phyloP scores from a whole-genome alignment of 192 early-diverging fungal species.

The Entophlyctis helioformis region DNA sequence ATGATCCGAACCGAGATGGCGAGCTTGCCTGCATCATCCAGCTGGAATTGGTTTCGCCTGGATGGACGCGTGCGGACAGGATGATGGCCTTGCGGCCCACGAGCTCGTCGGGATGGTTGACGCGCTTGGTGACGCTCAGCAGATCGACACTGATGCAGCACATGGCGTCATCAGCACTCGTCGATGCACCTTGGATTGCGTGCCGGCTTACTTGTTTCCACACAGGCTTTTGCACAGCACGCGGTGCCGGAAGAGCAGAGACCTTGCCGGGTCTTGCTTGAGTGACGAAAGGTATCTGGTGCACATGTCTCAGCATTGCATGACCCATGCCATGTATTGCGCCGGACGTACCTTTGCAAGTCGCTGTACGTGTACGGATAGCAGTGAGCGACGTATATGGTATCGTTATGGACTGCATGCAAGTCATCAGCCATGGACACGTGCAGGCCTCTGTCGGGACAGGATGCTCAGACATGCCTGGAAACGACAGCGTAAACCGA shows the following conservation, averaged over 20 bases:
- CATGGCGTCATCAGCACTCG: too few species aligned
- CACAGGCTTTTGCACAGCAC: constrained; percentile 18
- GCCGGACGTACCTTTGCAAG: constrained; percentile 18
- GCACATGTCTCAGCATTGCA: background rate
- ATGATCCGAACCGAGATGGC: background rate
- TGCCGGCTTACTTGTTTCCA: constrained; percentile 27
- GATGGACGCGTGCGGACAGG: constrained; percentile 26
- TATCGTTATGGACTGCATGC: too few species aligned
- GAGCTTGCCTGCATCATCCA: constrained; percentile 17
- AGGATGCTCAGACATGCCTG: background rate
- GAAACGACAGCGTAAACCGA: constrained; percentile 15
- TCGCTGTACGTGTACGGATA: constrained; percentile 32
- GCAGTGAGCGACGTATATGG: constrained; percentile 28
- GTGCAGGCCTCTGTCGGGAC: background rate
- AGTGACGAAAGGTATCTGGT: constrained; percentile 6
- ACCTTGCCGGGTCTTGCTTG: constrained; percentile 6
- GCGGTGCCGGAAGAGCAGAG: constrained; percentile 13
- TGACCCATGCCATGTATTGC: background rate
- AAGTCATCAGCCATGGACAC: too few species aligned
- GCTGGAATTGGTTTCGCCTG: constrained; percentile 26
- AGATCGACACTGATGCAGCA: constrained; percentile 23
- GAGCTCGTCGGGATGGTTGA: constrained; percentile 11
- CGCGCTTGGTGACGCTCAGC: constrained; percentile 12
- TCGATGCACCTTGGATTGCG: too few species aligned
- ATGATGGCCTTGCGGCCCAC: constrained; percentile 12